Conservation (phyloP, 1,139 yeast species). For the Saccharomyces hybrid region DNA sequence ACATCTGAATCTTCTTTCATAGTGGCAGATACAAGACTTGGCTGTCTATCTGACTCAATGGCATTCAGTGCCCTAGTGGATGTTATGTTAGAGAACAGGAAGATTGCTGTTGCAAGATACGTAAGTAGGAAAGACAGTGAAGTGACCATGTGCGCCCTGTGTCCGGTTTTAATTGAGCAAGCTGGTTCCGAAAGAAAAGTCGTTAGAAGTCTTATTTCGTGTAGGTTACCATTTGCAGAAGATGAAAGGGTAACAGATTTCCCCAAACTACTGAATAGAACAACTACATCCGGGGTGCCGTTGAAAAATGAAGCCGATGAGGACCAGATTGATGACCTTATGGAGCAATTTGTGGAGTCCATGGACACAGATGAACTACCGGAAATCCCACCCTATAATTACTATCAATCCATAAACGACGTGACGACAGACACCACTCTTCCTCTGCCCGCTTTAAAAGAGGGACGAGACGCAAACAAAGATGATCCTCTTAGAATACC, state of each 20-base stretch:
- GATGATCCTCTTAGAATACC: constrained; percentile 22
- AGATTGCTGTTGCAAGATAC: constrained; percentile 55
- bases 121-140: constrained; percentile 45
- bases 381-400: constrained; percentile 7
- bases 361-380: constrained; percentile 18
- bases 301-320: constrained; percentile 21
- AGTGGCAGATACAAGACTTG: constrained; percentile 38
- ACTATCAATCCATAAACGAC: constrained; percentile 11
- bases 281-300: constrained; percentile 31
- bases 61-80: constrained; percentile 50
- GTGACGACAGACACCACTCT: constrained; percentile 10
- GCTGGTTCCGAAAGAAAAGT: constrained; percentile 11
- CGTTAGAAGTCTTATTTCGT: constrained; percentile 33
- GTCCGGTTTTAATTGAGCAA: constrained; percentile 40
- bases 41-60: constrained; percentile 35
- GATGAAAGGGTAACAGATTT: constrained; percentile 64
- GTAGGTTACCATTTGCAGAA: constrained; percentile 66
- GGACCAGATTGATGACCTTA: constrained; percentile 16
- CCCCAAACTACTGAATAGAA: constrained; percentile 41
- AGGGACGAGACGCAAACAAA: background rate
- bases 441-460: constrained; percentile 16
- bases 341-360: constrained; percentile 23
- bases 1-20: constrained; percentile 55
- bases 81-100: constrained; percentile 42
- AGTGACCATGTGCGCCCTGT: constrained; percentile 49